These are phyloP conservation scores for Talaromyces nanjingensis DNA, from an alignment of 495 filamentous ascomycete species.

Conservation along the genomic window DNA sequence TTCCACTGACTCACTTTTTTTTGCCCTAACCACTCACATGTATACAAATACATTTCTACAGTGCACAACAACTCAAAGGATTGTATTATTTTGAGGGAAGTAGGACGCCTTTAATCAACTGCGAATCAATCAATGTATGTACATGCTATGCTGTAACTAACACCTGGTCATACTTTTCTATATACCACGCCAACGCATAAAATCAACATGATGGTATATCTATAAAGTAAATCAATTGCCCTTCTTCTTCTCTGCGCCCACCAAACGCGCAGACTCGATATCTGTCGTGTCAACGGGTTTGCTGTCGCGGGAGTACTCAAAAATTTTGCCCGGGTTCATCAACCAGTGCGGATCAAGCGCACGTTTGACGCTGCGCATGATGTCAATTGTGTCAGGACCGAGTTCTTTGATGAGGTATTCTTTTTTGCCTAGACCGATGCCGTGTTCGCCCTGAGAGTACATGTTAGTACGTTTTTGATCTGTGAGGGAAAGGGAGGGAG, in stretches of 20 bases:
- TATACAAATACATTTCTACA: background rate
- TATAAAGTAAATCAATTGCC: background rate
- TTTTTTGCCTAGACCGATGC: constrained; percentile 85
- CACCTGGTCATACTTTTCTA: background rate
- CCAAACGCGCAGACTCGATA: background rate
- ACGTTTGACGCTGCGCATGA: constrained; percentile 80
- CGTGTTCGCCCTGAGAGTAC: constrained; percentile 64
- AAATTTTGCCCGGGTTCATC: constrained; percentile 88
- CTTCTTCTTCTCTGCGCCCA: constrained; percentile 11
- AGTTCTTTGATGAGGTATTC: constrained; percentile 71
- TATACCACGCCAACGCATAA: background rate
- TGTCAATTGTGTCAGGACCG: constrained; percentile 68
- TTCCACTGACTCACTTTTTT: constrained; percentile 1
- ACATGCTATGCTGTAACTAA: background rate
- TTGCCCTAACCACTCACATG: background rate
- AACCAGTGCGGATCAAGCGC: constrained; percentile 87
- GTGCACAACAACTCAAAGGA: background rate
- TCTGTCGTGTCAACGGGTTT: background rate
- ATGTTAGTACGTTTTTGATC: background rate
- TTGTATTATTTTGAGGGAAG: too few relatives aligned
- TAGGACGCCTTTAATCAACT: too few relatives aligned
- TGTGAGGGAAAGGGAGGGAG: too few relatives aligned
- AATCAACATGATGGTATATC: background rate
- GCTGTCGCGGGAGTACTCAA: constrained; percentile 39
- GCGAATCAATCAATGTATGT: background rate